Percentiles rank a stretch among this genome's conserved stretches.
Conservation (phyloP, 768 basidiomycete species). For the Gymnopilus junonius region DNA sequence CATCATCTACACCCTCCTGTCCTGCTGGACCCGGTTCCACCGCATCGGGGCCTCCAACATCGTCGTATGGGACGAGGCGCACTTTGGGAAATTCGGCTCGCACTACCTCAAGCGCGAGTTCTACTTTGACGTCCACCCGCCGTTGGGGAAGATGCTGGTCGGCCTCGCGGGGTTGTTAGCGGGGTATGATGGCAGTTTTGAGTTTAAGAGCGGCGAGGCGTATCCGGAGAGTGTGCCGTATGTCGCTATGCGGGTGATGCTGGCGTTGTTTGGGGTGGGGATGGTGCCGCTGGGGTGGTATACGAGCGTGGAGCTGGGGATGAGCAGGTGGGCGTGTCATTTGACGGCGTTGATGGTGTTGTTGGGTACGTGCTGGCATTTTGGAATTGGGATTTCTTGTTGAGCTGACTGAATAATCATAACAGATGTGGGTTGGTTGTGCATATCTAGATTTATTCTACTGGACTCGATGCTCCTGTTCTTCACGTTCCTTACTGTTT, state of each 20-base stretch:
- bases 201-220: slow-evolving; percentile 89
- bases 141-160: slow-evolving; percentile 98
- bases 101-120: slow-evolving; percentile 99
- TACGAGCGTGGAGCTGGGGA: slow-evolving; percentile 91
- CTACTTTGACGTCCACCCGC: slow-evolving; percentile 99
- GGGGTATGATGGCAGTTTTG: slow-evolving; percentile 91
- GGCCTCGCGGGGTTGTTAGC: slow-evolving; percentile 89
- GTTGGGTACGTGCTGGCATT: slow-evolving; percentile 60
- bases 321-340: slow-evolving; percentile 90
- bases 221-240: slow-evolving; percentile 90
- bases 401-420: too few species aligned
- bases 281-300: slow-evolving; percentile 98
- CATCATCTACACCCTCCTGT: slow-evolving; percentile 87
- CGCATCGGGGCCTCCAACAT: slow-evolving; percentile 83
- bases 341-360: slow-evolving; percentile 93
- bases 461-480: slow-evolving; percentile 99
- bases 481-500: slow-evolving; percentile 97
- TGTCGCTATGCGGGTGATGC: slow-evolving; percentile 92
- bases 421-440: slow-evolving; percentile 97
- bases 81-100: slow-evolving; percentile 98
- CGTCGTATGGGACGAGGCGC: slow-evolving; percentile 99
- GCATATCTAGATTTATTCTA: slow-evolving; percentile 96
- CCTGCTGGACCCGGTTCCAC: slow-evolving; percentile 95
- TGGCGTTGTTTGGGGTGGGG: slow-evolving; percentile 92
- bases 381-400: slow-evolving; percentile 4